Base-by-base conservation (phyloP, 2,329 filamentous ascomycete species). In the Botrytis sinoallii region DNA sequence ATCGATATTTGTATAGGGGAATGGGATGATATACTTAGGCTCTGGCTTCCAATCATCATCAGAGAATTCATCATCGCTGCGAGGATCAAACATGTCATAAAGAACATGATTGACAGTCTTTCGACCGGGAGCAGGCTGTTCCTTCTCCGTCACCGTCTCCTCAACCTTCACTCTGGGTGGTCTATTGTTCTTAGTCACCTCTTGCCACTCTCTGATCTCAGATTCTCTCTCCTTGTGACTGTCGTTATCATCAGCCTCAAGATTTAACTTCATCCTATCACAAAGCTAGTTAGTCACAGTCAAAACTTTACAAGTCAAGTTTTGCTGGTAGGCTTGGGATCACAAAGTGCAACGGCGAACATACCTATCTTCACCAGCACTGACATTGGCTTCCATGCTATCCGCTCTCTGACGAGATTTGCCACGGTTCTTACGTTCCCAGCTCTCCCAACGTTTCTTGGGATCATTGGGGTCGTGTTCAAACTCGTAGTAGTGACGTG, bases 1-100 rank as follows among this genome's bases (percentile, higher is more conserved):
- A 9, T 16, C 29, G 6, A 22, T 0, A 10, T 25, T 2, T 25
- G 1, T 0, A 25, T 4, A 25, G 2, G n/a, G 18, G 40, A 29
- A 32, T n/a, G 7, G 12, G 44, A 22, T 1, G 1, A 29, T 10
- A 3, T 57, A 68, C 66, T 68, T 42, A 3, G 38, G 6, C 2
- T 57, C 38, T 9, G 9, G 16, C 35, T 20, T 25, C 35, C 32
- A 42, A 6, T 57, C n/a, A 29, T 32, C 48, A 32, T 40, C 65
- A 22, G 25, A 55, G 4, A 32, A 9, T 20, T 67, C 65, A 18
- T 67, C 66, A 4, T 57, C 66, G 10, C 66, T 57, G 18, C 8
- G 38, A 0, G 61, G 18, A 32, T 65, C 40, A 10, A 5, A 46
- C 10, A 20, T 52, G 0, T 29, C 20, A 12, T 32, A 8, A 6